Conservation (phyloP, 495 filamentous ascomycete species). For the Penicillium bovifimosum region DNA sequence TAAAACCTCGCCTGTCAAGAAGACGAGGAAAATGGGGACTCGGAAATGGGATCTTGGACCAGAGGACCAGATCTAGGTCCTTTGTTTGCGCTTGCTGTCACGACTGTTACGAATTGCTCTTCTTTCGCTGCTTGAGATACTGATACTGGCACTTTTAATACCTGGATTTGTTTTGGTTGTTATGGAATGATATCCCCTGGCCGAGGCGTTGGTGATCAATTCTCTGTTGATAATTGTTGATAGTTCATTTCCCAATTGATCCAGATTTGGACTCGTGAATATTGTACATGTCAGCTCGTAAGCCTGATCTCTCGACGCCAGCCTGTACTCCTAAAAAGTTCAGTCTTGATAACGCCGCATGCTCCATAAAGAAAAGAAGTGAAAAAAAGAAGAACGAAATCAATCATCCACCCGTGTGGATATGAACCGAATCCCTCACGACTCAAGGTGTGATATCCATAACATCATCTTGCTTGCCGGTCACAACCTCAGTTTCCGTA, state of each 20-base stretch:
- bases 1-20: slow-evolving; percentile 35
- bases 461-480: slow-evolving; percentile 14
- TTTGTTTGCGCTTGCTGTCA: not conserved
- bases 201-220: slow-evolving; percentile 15
- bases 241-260: not conserved
- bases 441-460: slow-evolving; percentile 15
- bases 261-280: not conserved
- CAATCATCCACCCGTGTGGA: not conserved
- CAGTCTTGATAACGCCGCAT: not conserved
- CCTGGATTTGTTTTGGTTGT: slow-evolving; percentile 10
- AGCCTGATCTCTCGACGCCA: slow-evolving; percentile 1
- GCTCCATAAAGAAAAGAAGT: not conserved
- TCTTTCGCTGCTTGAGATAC: slow-evolving; percentile 2
- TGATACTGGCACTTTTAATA: not conserved
- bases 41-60: slow-evolving; percentile 54
- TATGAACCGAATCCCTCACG: not conserved
- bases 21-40: slow-evolving; percentile 48
- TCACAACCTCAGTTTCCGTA: slow-evolving; percentile 11
- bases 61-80: slow-evolving; percentile 42
- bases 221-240: not conserved
- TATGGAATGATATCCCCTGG: slow-evolving; percentile 11
- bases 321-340: not conserved
- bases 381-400: too few species aligned
- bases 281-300: slow-evolving; percentile 11
- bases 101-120: slow-evolving; percentile 21